Percentiles rank a stretch among this genome's conserved stretches.
These are phyloP conservation scores for Tuber magnatum DNA, from an alignment of 495 filamentous ascomycete genomes.

Conservation along the genomic window DNA sequence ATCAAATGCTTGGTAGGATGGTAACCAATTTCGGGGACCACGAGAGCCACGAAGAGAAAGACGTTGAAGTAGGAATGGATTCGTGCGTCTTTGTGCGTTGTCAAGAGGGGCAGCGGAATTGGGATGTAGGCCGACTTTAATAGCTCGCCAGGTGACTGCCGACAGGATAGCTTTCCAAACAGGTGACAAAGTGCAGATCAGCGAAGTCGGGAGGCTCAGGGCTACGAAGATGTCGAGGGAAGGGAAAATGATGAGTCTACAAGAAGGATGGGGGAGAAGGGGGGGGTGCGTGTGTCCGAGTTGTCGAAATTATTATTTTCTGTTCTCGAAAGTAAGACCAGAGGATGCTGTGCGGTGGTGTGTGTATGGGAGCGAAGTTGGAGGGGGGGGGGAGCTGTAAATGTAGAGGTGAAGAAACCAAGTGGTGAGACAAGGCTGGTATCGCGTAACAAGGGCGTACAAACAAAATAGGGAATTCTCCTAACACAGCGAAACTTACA, in stretches of 20 bases:
- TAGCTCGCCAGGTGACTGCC: conserved; percentile 27
- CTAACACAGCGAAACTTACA: not conserved
- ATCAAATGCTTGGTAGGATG: conserved; percentile 22
- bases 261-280: conserved; percentile 9
- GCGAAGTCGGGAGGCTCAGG: conserved; percentile 18
- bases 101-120: conserved; percentile 32
- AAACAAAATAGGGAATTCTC: not conserved
- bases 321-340: conserved; percentile 23
- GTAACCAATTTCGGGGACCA: conserved; percentile 20
- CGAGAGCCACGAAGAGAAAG: conserved; percentile 20
- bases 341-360: conserved; percentile 4
- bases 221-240: conserved; percentile 18
- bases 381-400: conserved; percentile 29
- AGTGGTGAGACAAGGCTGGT: not conserved
- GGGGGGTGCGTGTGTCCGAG: conserved; percentile 8
- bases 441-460: not conserved
- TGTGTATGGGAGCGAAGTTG: conserved; percentile 7
- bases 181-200: conserved; percentile 28
- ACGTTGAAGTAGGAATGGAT: conserved; percentile 14
- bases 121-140: conserved; percentile 28
- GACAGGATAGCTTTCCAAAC: conserved; percentile 17
- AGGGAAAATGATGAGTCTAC: conserved; percentile 11
- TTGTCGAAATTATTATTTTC: conserved; percentile 10
- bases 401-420: conserved; percentile 18
- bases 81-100: conserved; percentile 38